Percentiles rank a stretch among this genome's conserved stretches.
Conservation (phyloP, 1,284 basidiomycete genomes). For the Leccinum pachyderme region DNA sequence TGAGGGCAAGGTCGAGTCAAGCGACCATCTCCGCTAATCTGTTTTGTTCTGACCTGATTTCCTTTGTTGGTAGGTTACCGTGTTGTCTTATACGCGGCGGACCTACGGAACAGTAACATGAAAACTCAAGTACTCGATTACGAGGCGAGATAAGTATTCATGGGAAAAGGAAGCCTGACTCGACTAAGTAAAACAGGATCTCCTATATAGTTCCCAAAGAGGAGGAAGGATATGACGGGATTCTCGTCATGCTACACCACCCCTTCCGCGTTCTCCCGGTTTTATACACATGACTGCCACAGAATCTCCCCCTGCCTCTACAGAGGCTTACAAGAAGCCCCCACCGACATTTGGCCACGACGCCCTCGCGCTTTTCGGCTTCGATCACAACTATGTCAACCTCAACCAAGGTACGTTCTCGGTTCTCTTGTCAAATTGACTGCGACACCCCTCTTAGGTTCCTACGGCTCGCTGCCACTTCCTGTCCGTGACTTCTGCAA, state of each 20-base stretch:
- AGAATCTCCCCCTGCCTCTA: not conserved
- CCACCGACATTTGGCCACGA: slow-evolving; percentile 53
- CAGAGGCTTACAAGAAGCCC: slow-evolving; percentile 19
- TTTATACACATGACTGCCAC: not conserved
- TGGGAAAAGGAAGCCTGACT: no score
- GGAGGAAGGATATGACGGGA: no score
- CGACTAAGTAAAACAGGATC: no score
- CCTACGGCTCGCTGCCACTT: slow-evolving; percentile 65
- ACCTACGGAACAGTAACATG: no score
- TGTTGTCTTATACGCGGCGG: no score
- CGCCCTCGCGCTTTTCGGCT: slow-evolving; percentile 50
- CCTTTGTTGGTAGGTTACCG: no score
- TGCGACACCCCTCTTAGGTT: slow-evolving; percentile 41
- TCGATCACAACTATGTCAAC: slow-evolving; percentile 57
- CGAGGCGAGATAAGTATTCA: no score
- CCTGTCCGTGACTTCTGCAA: slow-evolving; percentile 56
- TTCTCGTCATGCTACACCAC: not conserved
- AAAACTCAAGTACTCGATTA: no score
- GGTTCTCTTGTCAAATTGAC: not conserved
- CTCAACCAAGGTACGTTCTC: slow-evolving; percentile 56
- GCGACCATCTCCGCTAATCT: no score
- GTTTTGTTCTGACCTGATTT: no score
- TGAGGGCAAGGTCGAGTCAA: slow-evolving; percentile 50
- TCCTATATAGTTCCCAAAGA: no score
- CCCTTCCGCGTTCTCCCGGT: not conserved